Evolutionary conservation across 352 stramenopile genomes (phyloP).

Genomic region (Hyaloperonospora arabidopsidis): DNA sequence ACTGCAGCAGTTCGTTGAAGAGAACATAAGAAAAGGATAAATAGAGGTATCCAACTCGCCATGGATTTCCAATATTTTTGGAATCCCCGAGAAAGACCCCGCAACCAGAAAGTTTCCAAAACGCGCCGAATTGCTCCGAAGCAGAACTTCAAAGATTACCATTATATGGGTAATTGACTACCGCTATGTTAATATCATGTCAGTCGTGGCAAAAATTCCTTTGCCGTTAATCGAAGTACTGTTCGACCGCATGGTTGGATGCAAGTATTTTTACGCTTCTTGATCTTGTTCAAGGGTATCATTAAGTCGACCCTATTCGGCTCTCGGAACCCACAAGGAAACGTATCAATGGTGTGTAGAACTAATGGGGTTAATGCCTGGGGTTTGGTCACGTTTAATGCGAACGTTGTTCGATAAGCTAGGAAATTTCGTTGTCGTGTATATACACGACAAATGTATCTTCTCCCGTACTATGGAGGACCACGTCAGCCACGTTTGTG

Average conservation of each 20-base stretch:
- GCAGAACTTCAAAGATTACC: conserved; percentile 5
- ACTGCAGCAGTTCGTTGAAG: conserved; percentile 10
- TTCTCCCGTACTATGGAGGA: conserved; percentile 7
- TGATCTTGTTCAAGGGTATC: conserved; percentile 1
- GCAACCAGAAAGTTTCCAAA: conserved; percentile 3
- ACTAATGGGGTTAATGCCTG: conserved; percentile 7
- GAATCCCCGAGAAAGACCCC: conserved; percentile 20
- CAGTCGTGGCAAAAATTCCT: neutral
- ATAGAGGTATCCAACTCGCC: conserved; percentile 22
- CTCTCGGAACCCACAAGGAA: conserved; percentile 1
- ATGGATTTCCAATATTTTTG: conserved; percentile 24
- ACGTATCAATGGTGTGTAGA: conserved; percentile 10
- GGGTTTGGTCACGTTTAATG: conserved; percentile 6
- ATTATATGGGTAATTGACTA: conserved; percentile 6
- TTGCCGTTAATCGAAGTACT: neutral
- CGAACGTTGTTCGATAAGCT: neutral
- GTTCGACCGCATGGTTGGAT: neutral
- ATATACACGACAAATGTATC: conserved; percentile 9
- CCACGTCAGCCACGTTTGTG: neutral
- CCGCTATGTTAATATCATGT: conserved; percentile 1
- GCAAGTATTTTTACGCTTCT: neutral
- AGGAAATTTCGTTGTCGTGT: conserved; percentile 4
- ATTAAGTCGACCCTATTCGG: conserved; percentile 1
- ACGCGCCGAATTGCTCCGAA: conserved; percentile 14
- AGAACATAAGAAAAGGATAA: conserved; percentile 16